Base-by-base conservation (phyloP, 1,139 yeast genomes). In the Spathaspora sp. region DNA sequence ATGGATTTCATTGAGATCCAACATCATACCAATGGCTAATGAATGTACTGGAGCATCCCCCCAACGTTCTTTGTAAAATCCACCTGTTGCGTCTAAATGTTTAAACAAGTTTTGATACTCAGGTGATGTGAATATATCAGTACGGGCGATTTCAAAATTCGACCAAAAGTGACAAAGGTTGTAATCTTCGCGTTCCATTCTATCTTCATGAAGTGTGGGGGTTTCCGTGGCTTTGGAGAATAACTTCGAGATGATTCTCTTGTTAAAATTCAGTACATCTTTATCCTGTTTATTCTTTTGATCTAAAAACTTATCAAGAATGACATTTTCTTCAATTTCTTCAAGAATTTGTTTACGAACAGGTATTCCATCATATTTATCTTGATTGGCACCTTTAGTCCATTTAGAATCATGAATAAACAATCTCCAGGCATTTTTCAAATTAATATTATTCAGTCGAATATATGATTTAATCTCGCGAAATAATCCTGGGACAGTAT, bases 11-110 rank as follows among this genome's bases (percentile, higher is more conserved):
- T 79, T 70, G 2, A 83, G 61, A 46, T 84, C 76, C 41, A 89
- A 67, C 58, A 86, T 72, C 77, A 90, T 74, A 0, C 89, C 95
- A 6, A 86, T 78, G 0, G 93, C 97, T 18, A 90, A 68, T 1
- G 96, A 85, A 63, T 89, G 97, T 2, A 90, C 82, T 0, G 97
- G 96, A 0, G 97, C 97, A 71, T 90, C 97, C 1, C 97, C 97
- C 97, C 97, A 90, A 58, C 97, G 69, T 61, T 90, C 97, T 45
- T 77, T 76, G 74, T 82, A 89, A 59, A 90, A 90, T 0, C 97
- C 97, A 8, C 91, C 89, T 10, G 83, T 73, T 10, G 64, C 47
- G 47, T 90, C 97, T 45, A 90, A 65, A 52, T 74, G 80, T 33
- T 82, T 66, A 61, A 86, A 88, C 59, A 84, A 89, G 18, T 74